Conservation (phyloP, 2,329 filamentous ascomycete species). For the Calonectria naviculata region DNA sequence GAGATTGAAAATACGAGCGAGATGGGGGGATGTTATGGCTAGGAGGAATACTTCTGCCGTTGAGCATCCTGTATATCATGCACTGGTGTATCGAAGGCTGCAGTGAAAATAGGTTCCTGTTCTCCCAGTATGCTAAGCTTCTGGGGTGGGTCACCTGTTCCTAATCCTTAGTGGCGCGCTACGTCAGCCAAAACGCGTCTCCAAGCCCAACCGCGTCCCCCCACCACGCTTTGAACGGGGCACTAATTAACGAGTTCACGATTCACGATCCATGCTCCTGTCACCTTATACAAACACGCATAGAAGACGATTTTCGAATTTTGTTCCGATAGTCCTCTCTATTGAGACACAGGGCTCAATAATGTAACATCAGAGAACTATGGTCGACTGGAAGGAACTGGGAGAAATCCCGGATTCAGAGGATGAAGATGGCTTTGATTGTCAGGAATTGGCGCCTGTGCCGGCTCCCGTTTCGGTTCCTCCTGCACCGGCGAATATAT, state of each 20-base stretch:
- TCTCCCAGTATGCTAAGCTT: constrained; percentile 9
- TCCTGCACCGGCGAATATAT: constrained; percentile 13
- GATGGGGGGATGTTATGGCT: not conserved
- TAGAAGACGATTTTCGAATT: not conserved
- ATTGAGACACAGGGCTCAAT: constrained; percentile 22
- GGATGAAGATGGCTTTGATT: constrained; percentile 58
- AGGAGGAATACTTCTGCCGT: not conserved
- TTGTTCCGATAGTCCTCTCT: constrained; percentile 1
- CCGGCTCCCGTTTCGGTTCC: constrained; percentile 4
- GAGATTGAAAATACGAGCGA: not conserved
- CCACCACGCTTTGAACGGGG: constrained; percentile 27
- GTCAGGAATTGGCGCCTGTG: constrained; percentile 38
- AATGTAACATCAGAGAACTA: constrained; percentile 46
- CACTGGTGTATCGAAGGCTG: too few species aligned
- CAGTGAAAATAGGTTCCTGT: not conserved
- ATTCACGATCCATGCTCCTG: constrained; percentile 16
- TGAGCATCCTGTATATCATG: too few species aligned
- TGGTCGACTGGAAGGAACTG: constrained; percentile 62
- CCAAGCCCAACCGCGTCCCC: constrained; percentile 39
- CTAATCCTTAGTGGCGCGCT: constrained; percentile 16
- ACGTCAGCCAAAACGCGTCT: constrained; percentile 42
- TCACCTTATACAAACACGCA: not conserved
- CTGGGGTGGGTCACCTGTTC: constrained; percentile 2
- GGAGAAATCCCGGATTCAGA: constrained; percentile 64
- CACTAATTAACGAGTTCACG: constrained; percentile 32